phyloP scores from a whole-genome alignment of 179 eudicot genomes.

The Pouteria campechiana region DNA sequence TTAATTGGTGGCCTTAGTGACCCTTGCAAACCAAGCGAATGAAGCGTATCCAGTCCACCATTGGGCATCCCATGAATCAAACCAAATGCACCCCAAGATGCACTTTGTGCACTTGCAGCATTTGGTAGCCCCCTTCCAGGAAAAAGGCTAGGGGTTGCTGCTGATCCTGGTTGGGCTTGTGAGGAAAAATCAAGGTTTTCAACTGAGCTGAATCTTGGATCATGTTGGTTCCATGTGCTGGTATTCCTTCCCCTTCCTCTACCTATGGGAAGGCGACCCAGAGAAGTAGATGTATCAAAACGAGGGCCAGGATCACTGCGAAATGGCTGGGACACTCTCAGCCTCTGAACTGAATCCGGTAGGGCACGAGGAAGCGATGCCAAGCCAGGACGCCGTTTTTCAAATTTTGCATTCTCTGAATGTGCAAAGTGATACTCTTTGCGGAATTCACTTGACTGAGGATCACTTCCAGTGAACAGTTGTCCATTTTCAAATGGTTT shows the following conservation, averaged over 20 bases:
- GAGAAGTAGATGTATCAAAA: too few relatives aligned
- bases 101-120: conserved; percentile 46
- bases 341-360: conserved; percentile 19
- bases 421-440: conserved; percentile 11
- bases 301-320: conserved; percentile 45
- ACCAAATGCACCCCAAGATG: conserved; percentile 74
- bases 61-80: conserved; percentile 66
- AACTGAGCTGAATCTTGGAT: conserved; percentile 48
- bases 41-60: conserved; percentile 63
- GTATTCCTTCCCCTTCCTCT: conserved; percentile 73
- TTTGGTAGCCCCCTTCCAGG: conserved; percentile 62
- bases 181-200: conserved; percentile 63
- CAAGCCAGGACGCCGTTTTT: conserved; percentile 40
- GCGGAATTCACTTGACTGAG: conserved; percentile 37
- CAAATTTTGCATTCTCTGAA: conserved; percentile 36
- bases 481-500: conserved; percentile 70
- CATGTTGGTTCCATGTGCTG: conserved; percentile 42
- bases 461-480: conserved; percentile 24
- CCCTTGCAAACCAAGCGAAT: conserved; percentile 70
- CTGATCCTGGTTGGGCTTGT: conserved; percentile 35
- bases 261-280: too few relatives aligned
- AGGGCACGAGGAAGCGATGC: conserved; percentile 28
- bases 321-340: conserved; percentile 21
- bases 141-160: conserved; percentile 42
- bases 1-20: conserved; percentile 45